Conservation (phyloP, 108 stramenopile genomes). For the Pseudonitzschia multistriata region DNA sequence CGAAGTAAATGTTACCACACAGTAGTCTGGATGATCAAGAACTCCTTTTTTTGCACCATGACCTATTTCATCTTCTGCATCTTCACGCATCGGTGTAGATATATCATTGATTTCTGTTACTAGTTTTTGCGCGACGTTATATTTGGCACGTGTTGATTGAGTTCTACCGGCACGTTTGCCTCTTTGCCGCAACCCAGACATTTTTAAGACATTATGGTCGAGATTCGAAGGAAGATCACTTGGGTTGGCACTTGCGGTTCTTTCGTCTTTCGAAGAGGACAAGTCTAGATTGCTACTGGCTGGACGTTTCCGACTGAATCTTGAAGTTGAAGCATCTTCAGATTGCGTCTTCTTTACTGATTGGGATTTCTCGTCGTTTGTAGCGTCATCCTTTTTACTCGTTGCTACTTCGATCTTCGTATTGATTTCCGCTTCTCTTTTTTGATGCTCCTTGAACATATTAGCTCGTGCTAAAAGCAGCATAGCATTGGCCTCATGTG, state of each 20-base stretch:
- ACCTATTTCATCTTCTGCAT: not conserved
- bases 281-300: not conserved
- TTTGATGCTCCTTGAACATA: conserved; percentile 1
- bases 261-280: not conserved
- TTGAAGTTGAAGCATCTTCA: not conserved
- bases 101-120: conserved; percentile 3
- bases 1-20: conserved; percentile 76
- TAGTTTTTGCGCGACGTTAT: conserved; percentile 3
- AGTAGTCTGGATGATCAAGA: conserved; percentile 53
- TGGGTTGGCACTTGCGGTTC: not conserved
- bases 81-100: not conserved
- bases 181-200: conserved; percentile 1
- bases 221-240: not conserved
- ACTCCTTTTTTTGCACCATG: not conserved
- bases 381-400: not conserved
- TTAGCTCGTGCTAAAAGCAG: conserved; percentile 36
- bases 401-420: not conserved
- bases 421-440: not conserved
- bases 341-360: not conserved
- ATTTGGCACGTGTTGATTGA: not conserved
- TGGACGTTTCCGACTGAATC: not conserved
- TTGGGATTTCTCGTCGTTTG: not conserved
- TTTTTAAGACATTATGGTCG: not conserved
- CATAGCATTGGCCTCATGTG: conserved; percentile 58
- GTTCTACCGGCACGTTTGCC: not conserved